These are phyloP conservation scores for Macrolepiota albuminosa DNA, from an alignment of 768 basidiomycete species.

Conservation along the genomic window DNA sequence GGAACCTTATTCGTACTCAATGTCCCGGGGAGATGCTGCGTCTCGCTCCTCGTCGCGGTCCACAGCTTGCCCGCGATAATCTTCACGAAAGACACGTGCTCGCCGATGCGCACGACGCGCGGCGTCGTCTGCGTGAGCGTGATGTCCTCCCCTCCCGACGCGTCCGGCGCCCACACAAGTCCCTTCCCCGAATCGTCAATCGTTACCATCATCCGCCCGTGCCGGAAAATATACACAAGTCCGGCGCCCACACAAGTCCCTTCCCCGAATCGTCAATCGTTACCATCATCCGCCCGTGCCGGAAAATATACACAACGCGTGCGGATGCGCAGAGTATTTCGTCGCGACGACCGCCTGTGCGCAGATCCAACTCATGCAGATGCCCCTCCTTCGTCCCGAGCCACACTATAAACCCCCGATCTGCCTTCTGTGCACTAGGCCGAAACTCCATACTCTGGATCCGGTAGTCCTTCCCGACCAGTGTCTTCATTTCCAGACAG, in stretches of 20 bases:
- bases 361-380: slow-evolving; percentile 76
- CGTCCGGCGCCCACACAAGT: slow-evolving; percentile 61
- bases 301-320: slow-evolving; percentile 67
- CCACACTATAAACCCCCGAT: slow-evolving; percentile 71
- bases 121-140: slow-evolving; percentile 45
- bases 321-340: slow-evolving; percentile 59
- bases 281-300: neutral
- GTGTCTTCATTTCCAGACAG: slow-evolving; percentile 56
- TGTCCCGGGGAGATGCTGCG: slow-evolving; percentile 31
- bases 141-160: slow-evolving; percentile 35
- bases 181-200: slow-evolving; percentile 68
- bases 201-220: slow-evolving; percentile 1
- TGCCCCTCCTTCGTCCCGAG: slow-evolving; percentile 89
- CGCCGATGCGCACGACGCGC: slow-evolving; percentile 63
- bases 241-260: no score
- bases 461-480: slow-evolving; percentile 61
- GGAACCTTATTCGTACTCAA: slow-evolving; percentile 46
- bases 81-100: slow-evolving; percentile 78
- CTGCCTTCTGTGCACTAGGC: slow-evolving; percentile 36
- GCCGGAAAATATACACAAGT: slow-evolving; percentile 63
- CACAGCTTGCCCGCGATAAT: slow-evolving; percentile 59
- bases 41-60: slow-evolving; percentile 64
- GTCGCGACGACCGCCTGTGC: slow-evolving; percentile 53
- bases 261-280: slow-evolving; percentile 63
- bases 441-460: slow-evolving; percentile 79